phyloP scores from a whole-genome alignment of 1,284 basidiomycete genomes.

The Butyriboletus pseudospeciosus region DNA sequence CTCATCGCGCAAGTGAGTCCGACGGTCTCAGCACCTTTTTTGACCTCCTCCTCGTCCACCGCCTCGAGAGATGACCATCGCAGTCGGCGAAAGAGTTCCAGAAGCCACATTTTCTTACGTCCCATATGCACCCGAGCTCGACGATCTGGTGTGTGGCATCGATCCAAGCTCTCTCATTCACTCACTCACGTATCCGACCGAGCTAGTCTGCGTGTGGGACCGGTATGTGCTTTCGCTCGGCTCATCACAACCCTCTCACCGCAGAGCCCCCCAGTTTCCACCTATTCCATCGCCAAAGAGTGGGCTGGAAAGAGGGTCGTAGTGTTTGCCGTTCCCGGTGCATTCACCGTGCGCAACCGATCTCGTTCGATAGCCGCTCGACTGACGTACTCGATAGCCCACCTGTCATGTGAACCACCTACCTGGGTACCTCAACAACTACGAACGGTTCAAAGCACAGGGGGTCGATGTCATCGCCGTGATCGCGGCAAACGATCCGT shows the following conservation, averaged over 20 bases:
- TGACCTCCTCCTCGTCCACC: background rate
- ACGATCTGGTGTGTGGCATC: slow-evolving; percentile 46
- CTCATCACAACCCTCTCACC: background rate
- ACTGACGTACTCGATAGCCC: slow-evolving; percentile 40
- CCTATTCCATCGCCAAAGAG: slow-evolving; percentile 52
- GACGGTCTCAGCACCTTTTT: background rate
- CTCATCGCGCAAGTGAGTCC: background rate
- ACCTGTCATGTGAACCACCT: slow-evolving; percentile 72
- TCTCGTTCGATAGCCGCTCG: slow-evolving; percentile 2
- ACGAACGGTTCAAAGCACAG: slow-evolving; percentile 67
- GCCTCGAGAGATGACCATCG: slow-evolving; percentile 15
- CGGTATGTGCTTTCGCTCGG: slow-evolving; percentile 42
- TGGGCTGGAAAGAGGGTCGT: slow-evolving; percentile 86
- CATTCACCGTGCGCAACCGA: slow-evolving; percentile 60
- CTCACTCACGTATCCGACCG: background rate
- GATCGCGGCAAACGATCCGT: slow-evolving; percentile 71
- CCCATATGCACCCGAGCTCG: slow-evolving; percentile 62
- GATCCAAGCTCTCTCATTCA: background rate
- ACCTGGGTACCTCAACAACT: slow-evolving; percentile 63
- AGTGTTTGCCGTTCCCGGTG: slow-evolving; percentile 72
- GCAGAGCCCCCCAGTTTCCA: slow-evolving; percentile 36
- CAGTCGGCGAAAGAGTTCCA: slow-evolving; percentile 63
- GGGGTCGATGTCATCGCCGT: slow-evolving; percentile 70
- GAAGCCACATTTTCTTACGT: slow-evolving; percentile 60
- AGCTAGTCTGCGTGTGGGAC: slow-evolving; percentile 54